Conservation (phyloP, 2,329 filamentous ascomycete species). For the Beauveria varroae region DNA sequence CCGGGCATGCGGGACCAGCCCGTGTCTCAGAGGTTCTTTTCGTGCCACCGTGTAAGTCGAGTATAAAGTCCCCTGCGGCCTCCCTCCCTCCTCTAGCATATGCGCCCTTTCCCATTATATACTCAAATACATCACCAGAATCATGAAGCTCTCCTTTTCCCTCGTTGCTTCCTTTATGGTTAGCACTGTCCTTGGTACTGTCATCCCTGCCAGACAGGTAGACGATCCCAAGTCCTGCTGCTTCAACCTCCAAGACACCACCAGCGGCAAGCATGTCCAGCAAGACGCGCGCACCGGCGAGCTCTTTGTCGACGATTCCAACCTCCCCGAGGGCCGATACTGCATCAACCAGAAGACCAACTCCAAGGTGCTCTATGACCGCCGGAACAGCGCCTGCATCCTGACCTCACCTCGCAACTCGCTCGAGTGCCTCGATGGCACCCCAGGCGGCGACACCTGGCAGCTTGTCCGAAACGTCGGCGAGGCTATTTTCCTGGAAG, state of each 20-base stretch:
- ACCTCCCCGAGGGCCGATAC: constrained; percentile 21
- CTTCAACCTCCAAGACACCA: constrained; percentile 23
- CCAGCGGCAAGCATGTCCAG: constrained; percentile 18
- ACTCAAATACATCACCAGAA: background rate
- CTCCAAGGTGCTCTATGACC: constrained; percentile 21
- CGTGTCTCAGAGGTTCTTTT: background rate
- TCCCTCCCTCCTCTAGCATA: constrained; percentile 11
- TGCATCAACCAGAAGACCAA: constrained; percentile 22
- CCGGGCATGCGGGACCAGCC: background rate
- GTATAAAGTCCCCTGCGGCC: constrained; percentile 15
- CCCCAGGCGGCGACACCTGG: constrained; percentile 19
- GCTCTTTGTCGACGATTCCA: constrained; percentile 19
- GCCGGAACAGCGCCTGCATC: constrained; percentile 26
- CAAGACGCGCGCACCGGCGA: constrained; percentile 20
- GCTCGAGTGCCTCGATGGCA: constrained; percentile 27
- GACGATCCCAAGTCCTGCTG: constrained; percentile 22
- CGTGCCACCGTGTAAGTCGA: background rate
- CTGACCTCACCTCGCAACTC: constrained; percentile 16
- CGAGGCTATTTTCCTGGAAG: background rate
- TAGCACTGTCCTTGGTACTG: constrained; percentile 11
- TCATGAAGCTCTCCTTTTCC: background rate
- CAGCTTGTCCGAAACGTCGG: background rate
- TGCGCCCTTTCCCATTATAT: constrained; percentile 7
- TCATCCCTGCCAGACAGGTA: constrained; percentile 12
- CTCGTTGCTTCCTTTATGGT: background rate